phyloP scores from a whole-genome alignment of 768 basidiomycete genomes.

The Sarcodon aspratus region DNA sequence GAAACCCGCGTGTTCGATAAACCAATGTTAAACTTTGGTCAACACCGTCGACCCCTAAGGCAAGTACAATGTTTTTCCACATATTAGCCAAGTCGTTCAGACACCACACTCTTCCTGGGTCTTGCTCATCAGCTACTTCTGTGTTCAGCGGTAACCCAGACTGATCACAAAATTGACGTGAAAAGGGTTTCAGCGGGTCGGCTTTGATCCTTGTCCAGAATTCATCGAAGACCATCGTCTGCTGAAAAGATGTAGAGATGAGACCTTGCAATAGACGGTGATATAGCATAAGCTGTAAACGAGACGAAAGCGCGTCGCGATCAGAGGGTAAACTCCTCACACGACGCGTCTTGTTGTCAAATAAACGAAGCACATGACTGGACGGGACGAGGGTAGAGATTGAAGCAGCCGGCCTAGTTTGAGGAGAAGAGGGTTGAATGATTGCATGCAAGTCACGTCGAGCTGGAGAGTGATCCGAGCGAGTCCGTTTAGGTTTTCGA shows the following conservation, averaged over 20 bases:
- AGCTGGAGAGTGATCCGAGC: slow-evolving; percentile 8
- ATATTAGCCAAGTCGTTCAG: slow-evolving; percentile 19
- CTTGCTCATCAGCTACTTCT: neutral
- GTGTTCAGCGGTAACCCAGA: slow-evolving; percentile 9
- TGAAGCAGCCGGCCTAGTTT: neutral
- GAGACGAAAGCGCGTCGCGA: slow-evolving; percentile 45
- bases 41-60: slow-evolving; percentile 19
- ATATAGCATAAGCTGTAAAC: slow-evolving; percentile 73
- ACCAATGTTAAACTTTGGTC: slow-evolving; percentile 33
- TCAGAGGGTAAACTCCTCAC: slow-evolving; percentile 37
- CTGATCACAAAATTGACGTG: slow-evolving; percentile 32
- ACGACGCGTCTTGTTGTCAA: slow-evolving; percentile 66
- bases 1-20: slow-evolving; percentile 26
- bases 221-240: slow-evolving; percentile 33
- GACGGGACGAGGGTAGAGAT: neutral
- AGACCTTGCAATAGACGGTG: slow-evolving; percentile 49
- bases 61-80: slow-evolving; percentile 18
- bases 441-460: slow-evolving; percentile 6
- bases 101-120: slow-evolving; percentile 6
- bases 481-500: slow-evolving; percentile 17
- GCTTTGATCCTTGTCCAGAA: slow-evolving; percentile 41
- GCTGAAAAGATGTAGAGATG: slow-evolving; percentile 22
- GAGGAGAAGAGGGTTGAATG: neutral
- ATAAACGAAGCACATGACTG: slow-evolving; percentile 24
- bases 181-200: slow-evolving; percentile 33